phyloP scores from a whole-genome alignment of 257 asterid species.

The Linderniella brevidens region DNA sequence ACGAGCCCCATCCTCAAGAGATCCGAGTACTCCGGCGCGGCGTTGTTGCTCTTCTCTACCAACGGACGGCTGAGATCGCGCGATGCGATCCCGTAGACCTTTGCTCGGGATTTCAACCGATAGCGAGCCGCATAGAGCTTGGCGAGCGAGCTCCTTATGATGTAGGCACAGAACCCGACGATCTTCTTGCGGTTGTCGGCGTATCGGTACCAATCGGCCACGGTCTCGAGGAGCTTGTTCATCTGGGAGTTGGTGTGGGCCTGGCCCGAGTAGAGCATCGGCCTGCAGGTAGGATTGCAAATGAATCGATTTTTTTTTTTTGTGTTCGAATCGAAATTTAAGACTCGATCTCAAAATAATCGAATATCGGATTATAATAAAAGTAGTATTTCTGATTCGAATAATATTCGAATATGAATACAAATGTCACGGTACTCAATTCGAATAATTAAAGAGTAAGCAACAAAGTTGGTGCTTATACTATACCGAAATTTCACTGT shows the following conservation, averaged over 20 bases:
- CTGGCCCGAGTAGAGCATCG: conserved; percentile 94
- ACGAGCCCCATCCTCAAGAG: conserved; percentile 92
- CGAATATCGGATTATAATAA: too few relatives aligned
- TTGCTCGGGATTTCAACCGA: conserved; percentile 85
- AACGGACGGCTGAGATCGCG: conserved; percentile 73
- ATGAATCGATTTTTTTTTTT: too few relatives aligned
- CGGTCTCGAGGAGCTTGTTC: conserved; percentile 82
- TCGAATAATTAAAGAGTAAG: too few relatives aligned
- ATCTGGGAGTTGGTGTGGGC: conserved; percentile 92
- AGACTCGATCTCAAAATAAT: too few relatives aligned
- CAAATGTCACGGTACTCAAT: too few relatives aligned
- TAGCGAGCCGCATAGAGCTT: conserved; percentile 88
- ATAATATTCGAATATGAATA: too few relatives aligned
- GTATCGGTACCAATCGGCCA: conserved; percentile 95
- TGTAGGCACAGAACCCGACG: conserved; percentile 89
- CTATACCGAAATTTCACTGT: too few relatives aligned
- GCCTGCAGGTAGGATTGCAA: too few relatives aligned
- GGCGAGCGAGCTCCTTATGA: conserved; percentile 89
- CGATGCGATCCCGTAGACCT: conserved; percentile 77
- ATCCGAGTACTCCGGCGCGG: conserved; percentile 93
- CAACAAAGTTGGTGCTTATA: too few relatives aligned
- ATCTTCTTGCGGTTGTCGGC: conserved; percentile 89
- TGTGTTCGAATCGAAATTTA: too few relatives aligned
- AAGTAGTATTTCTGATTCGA: too few relatives aligned
- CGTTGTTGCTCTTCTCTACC: conserved; percentile 55